phyloP scores from a whole-genome alignment of 2,329 filamentous ascomycete species.

The Magnaporthiopsis incrustans region DNA sequence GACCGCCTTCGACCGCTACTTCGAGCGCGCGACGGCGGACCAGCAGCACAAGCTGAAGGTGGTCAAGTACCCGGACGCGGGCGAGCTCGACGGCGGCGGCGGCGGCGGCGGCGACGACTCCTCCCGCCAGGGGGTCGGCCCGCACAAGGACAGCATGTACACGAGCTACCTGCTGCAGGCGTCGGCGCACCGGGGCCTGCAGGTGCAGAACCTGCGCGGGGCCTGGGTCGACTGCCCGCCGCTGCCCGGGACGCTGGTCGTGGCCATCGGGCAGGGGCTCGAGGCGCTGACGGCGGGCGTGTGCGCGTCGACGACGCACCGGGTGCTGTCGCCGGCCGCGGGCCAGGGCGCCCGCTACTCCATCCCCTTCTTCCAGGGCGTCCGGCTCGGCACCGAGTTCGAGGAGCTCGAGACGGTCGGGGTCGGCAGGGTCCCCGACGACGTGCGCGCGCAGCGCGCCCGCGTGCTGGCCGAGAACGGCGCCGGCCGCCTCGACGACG shows the following conservation, averaged over 20 bases:
- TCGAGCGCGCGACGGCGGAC: constrained; percentile 50
- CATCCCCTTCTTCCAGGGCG: constrained; percentile 84
- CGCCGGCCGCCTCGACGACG: constrained; percentile 58
- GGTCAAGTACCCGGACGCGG: constrained; percentile 72
- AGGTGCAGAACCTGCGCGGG: constrained; percentile 73
- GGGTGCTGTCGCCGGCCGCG: constrained; percentile 65
- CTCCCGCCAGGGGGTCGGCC: constrained; percentile 50
- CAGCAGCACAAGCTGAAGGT: constrained; percentile 86
- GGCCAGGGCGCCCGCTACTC: constrained; percentile 68
- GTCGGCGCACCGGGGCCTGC: constrained; percentile 64
- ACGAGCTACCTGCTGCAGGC: constrained; percentile 76
- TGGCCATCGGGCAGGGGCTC: constrained; percentile 80
- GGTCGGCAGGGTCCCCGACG: constrained; percentile 51
- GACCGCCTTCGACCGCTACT: constrained; percentile 69
- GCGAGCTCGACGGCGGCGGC: constrained; percentile 42
- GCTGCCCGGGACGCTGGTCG: constrained; percentile 68
- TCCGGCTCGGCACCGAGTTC: constrained; percentile 70
- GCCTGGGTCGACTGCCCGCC: constrained; percentile 79
- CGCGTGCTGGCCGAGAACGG: constrained; percentile 46
- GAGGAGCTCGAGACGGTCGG: constrained; percentile 61
- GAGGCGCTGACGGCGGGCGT: constrained; percentile 80
- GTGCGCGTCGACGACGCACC: constrained; percentile 73
- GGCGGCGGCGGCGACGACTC: constrained; percentile 22
- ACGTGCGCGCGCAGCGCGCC: constrained; percentile 51
- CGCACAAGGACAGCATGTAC: constrained; percentile 81